Percentiles rank a stretch among this genome's conserved stretches.
phyloP scores from a whole-genome alignment of 192 early-diverging fungal genomes.

The Thoreauomyces humboldtii region DNA sequence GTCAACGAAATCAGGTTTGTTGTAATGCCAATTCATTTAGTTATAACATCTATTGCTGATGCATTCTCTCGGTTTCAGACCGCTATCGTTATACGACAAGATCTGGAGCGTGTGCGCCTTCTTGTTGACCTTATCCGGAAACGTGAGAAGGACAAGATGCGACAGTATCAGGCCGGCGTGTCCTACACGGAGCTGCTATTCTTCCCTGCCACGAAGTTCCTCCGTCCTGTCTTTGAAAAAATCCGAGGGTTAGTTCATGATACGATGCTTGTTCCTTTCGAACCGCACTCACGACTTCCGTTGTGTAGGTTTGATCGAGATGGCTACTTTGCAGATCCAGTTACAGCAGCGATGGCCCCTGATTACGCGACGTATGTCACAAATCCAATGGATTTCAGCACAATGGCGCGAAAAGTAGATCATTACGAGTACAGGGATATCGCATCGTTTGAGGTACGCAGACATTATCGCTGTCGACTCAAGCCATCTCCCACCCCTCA shows the following conservation, averaged over 20 bases:
- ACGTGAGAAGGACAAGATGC: constrained; percentile 44
- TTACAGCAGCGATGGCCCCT: constrained; percentile 61
- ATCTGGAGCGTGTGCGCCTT: constrained; percentile 85
- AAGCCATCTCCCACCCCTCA: background rate
- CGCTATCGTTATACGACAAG: constrained; percentile 56
- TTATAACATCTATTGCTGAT: background rate
- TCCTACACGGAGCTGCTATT: constrained; percentile 66
- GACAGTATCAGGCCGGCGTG: constrained; percentile 50
- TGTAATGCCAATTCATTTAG: background rate
- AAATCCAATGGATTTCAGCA: constrained; percentile 77
- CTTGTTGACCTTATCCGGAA: constrained; percentile 74
- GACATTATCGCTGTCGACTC: background rate
- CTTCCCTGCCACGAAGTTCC: constrained; percentile 67
- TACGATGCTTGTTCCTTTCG: background rate
- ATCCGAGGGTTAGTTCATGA: constrained; percentile 67
- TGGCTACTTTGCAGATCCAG: constrained; percentile 67
- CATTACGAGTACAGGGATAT: constrained; percentile 55
- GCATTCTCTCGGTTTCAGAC: constrained; percentile 6
- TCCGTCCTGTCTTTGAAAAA: constrained; percentile 65
- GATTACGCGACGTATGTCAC: constrained; percentile 74
- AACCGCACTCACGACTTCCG: background rate
- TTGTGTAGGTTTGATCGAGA: constrained; percentile 59
- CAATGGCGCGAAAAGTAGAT: constrained; percentile 58
- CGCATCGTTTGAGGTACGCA: constrained; percentile 54
- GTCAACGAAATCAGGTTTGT: constrained; percentile 58